A percentile compares a stretch with the other conserved stretches of the same genome.
Evolutionary conservation across 2,329 filamentous ascomycete species (phyloP).

Genomic region (Sclerotinia spermophila): DNA sequence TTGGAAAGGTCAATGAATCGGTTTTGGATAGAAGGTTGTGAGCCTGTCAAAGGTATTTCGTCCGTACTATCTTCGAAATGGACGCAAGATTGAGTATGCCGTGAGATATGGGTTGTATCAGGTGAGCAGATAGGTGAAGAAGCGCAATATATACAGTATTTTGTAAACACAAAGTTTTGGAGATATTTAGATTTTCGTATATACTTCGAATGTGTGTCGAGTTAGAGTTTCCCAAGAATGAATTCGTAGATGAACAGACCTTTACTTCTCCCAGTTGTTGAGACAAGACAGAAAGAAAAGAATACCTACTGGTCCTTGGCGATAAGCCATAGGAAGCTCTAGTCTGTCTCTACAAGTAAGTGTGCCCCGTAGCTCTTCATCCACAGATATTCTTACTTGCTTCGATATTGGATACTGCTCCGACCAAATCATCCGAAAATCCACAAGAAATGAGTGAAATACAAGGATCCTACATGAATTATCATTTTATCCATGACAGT

Average conservation of each 20-base stretch:
- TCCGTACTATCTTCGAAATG: background rate
- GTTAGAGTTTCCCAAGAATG: background rate
- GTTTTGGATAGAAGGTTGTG: background rate
- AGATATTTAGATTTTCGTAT: background rate
- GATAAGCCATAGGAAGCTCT: slow-evolving; percentile 11
- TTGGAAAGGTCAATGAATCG: background rate
- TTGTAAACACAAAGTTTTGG: background rate
- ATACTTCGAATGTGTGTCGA: background rate
- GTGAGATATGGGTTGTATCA: background rate
- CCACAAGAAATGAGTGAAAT: slow-evolving; percentile 10
- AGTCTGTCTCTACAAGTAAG: slow-evolving; percentile 12
- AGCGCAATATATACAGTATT: background rate
- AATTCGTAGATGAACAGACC: background rate
- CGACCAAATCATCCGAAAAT: slow-evolving; percentile 9
- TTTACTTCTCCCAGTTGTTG: background rate
- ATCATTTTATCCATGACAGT: slow-evolving; percentile 11
- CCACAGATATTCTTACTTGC: slow-evolving; percentile 8
- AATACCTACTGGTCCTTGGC: slow-evolving; percentile 7
- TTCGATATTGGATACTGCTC: slow-evolving; percentile 1
- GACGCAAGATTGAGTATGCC: background rate
- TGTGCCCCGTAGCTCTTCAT: slow-evolving; percentile 2
- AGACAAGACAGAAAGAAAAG: slow-evolving; percentile 7
- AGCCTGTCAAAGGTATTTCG: background rate
- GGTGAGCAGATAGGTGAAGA: background rate
- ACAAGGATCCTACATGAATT: slow-evolving; percentile 7